Percentiles rank a stretch among this genome's conserved stretches.
Evolutionary conservation across 2,329 filamentous ascomycete genomes (phyloP).

Genomic region (Trichoderma sp.): DNA sequence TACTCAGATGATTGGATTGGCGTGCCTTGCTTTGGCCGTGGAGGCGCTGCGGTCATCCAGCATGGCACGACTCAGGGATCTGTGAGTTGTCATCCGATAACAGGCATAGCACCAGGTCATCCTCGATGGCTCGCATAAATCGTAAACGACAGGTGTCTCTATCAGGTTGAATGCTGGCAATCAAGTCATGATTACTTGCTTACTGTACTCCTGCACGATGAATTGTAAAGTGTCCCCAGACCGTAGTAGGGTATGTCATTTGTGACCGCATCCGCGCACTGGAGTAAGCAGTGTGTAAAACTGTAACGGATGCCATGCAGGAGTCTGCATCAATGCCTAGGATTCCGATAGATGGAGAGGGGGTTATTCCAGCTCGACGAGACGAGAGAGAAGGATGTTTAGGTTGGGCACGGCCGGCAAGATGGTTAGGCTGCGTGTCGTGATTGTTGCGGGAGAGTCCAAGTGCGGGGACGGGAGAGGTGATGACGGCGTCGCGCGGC

Average conservation of each 20-base stretch:
- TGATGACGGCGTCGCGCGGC: slow-evolving; percentile 3
- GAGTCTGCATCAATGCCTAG: slow-evolving; percentile 10
- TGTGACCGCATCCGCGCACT: background rate
- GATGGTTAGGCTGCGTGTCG: slow-evolving; percentile 5
- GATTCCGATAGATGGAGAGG: background rate
- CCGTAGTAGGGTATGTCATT: background rate
- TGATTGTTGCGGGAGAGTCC: background rate
- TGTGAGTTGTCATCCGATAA: slow-evolving; percentile 2
- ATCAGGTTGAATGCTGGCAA: background rate
- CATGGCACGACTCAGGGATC: slow-evolving; percentile 7
- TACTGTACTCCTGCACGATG: slow-evolving; percentile 11
- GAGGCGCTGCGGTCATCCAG: background rate
- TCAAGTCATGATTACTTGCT: background rate
- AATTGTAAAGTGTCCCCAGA: background rate
- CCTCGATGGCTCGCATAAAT: background rate
- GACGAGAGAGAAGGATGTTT: background rate
- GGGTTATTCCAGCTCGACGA: background rate
- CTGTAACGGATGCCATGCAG: background rate
- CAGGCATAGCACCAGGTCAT: background rate
- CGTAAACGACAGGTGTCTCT: slow-evolving; percentile 3
- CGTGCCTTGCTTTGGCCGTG: slow-evolving; percentile 1
- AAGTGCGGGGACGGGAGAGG: slow-evolving; percentile 10
- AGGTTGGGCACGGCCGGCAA: slow-evolving; percentile 11
- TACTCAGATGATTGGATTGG: background rate
- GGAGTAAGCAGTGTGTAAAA: background rate